Percentiles rank a stretch among this genome's conserved stretches.
Evolutionary conservation across 306 rosid species (phyloP).

Genomic region (Glycine latifolia): DNA sequence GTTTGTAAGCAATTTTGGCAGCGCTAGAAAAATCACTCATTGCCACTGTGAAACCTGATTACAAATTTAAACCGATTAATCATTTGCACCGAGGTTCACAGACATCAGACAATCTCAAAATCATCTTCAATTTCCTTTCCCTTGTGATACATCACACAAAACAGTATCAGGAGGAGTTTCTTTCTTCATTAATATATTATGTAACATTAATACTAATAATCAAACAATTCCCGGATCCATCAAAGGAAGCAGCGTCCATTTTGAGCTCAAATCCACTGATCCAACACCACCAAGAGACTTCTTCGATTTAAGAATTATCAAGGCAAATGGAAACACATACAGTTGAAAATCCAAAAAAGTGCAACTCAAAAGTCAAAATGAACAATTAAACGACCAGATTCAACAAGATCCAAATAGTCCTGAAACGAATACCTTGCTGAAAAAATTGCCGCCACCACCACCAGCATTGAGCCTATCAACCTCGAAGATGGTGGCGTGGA

Average conservation of each 20-base stretch:
- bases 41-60: slow-evolving; percentile 12
- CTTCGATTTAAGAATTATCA: slow-evolving; percentile 28
- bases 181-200: neutral
- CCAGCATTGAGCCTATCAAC: slow-evolving; percentile 63
- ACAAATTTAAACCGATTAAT: slow-evolving; percentile 11
- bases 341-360: slow-evolving; percentile 13
- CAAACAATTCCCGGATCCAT: slow-evolving; percentile 36
- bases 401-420: neutral
- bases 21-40: slow-evolving; percentile 14
- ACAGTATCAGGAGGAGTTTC: no score
- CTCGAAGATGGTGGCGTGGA: slow-evolving; percentile 88
- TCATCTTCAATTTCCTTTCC: slow-evolving; percentile 1
- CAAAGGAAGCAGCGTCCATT: slow-evolving; percentile 34
- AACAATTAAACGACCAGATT: neutral
- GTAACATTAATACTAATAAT: neutral
- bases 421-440: slow-evolving; percentile 61
- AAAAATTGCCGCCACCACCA: slow-evolving; percentile 63
- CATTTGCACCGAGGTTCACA: slow-evolving; percentile 17
- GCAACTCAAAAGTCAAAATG: neutral
- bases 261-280: slow-evolving; percentile 27
- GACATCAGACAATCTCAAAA: neutral
- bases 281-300: slow-evolving; percentile 19
- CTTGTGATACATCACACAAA: neutral
- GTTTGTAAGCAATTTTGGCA: neutral
- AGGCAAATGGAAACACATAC: slow-evolving; percentile 18